Conservation (phyloP, 2,329 filamentous ascomycete genomes). For the Leptographium radiaticola region DNA sequence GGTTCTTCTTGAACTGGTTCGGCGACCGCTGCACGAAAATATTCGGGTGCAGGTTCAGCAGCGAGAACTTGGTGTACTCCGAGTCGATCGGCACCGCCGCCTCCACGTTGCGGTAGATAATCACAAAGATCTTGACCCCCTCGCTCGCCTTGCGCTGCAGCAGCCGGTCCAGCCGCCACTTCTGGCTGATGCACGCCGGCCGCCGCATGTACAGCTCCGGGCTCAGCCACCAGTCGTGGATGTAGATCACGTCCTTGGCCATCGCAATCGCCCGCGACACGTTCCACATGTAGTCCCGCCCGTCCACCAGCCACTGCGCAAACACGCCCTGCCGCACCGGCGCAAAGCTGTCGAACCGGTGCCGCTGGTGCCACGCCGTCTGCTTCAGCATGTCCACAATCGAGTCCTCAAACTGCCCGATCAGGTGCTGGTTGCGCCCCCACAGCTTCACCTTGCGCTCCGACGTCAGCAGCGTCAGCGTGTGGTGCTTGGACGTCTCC, state of each 20-base stretch:
- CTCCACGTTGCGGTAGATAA: constrained; percentile 95
- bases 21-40: constrained; percentile 93
- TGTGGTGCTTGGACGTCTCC: constrained; percentile 55
- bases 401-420: constrained; percentile 88
- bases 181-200: constrained; percentile 90
- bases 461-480: constrained; percentile 75
- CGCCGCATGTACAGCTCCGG: constrained; percentile 91
- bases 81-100: constrained; percentile 96
- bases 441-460: constrained; percentile 87
- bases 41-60: constrained; percentile 90
- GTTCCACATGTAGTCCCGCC: constrained; percentile 98
- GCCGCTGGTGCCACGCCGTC: constrained; percentile 70
- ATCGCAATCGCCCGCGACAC: constrained; percentile 93
- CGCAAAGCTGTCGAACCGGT: constrained; percentile 88
- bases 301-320: constrained; percentile 94
- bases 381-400: constrained; percentile 73
- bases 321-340: constrained; percentile 78
- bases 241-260: constrained; percentile 95
- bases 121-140: constrained; percentile 95
- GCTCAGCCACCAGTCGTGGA: constrained; percentile 95
- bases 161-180: constrained; percentile 88
- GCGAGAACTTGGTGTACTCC: constrained; percentile 92
- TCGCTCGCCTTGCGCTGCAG: constrained; percentile 88
- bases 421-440: constrained; percentile 77
- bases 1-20: constrained; percentile 96